These are phyloP conservation scores for Flueggea neowawraea DNA, from an alignment of 441 rosid species.

Conservation along the genomic window DNA sequence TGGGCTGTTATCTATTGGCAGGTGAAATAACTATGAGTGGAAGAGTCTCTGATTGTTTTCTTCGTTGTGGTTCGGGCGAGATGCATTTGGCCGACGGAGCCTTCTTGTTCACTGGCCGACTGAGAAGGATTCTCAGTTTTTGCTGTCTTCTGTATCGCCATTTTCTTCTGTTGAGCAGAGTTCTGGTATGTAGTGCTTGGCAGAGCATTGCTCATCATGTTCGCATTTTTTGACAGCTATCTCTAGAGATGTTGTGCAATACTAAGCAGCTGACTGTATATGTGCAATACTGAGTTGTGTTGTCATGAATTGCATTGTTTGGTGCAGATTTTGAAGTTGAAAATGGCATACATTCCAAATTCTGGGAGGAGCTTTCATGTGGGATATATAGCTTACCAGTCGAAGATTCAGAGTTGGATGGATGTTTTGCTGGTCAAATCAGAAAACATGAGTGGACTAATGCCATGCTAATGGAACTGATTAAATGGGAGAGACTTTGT, in stretches of 20 bases:
- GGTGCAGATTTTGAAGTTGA: conserved; percentile 46
- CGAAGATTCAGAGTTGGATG: conserved; percentile 25
- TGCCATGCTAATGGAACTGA: conserved; percentile 44
- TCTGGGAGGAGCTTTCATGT: conserved; percentile 93
- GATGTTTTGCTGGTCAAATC: conserved; percentile 43
- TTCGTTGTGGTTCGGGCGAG: conserved; percentile 89
- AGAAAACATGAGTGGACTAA: conserved; percentile 63
- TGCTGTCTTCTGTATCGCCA: conserved; percentile 76
- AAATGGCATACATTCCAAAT: conserved; percentile 33
- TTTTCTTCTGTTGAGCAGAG: conserved; percentile 35
- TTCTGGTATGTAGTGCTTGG: conserved; percentile 50
- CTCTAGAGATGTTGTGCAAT: no score
- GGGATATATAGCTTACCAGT: conserved; percentile 67
- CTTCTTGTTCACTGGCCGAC: conserved; percentile 92
- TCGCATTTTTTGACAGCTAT: not conserved
- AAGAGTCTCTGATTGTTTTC: no score
- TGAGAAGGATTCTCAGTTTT: conserved; percentile 50
- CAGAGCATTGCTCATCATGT: conserved; percentile 22
- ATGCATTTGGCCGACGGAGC: conserved; percentile 86
- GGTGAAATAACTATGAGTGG: conserved; percentile 36
- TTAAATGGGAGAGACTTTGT: conserved; percentile 64
- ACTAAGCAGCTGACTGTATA: not conserved
- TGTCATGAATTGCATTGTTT: not conserved
- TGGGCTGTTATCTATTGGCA: conserved; percentile 89
- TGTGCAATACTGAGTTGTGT: not conserved